Evolutionary conservation across 2,329 filamentous ascomycete species (phyloP).

Genomic region (Nemania sp.): DNA sequence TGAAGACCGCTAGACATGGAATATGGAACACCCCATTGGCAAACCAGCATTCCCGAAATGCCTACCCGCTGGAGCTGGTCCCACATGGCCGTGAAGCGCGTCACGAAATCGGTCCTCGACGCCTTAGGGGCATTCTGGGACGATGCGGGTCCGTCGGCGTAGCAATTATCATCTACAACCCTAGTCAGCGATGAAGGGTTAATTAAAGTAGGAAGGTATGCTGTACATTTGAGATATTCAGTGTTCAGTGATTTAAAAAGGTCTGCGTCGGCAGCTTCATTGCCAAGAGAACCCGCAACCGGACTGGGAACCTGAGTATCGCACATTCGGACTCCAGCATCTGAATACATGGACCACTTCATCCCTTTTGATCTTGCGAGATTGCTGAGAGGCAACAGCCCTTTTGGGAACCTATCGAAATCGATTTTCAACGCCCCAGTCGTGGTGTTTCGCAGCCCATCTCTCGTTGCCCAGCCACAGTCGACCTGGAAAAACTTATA

Average conservation of each 20-base stretch:
- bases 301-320: conserved; percentile 30
- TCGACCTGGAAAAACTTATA: conserved; percentile 34
- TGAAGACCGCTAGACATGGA: conserved; percentile 26
- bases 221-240: conserved; percentile 34
- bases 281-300: conserved; percentile 29
- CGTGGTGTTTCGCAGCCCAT: conserved; percentile 28
- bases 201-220: background rate
- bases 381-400: conserved; percentile 26
- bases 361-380: conserved; percentile 33
- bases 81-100: conserved; percentile 34
- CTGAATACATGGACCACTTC: conserved; percentile 36
- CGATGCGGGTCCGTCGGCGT: conserved; percentile 26
- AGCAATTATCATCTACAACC: conserved; percentile 35
- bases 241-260: conserved; percentile 27
- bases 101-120: conserved; percentile 31
- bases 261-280: conserved; percentile 28
- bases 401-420: conserved; percentile 26
- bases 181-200: background rate
- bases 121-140: conserved; percentile 31
- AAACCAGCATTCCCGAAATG: conserved; percentile 34
- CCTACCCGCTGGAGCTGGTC: conserved; percentile 23
- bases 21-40: conserved; percentile 36
- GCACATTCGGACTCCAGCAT: conserved; percentile 33
- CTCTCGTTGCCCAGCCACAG: conserved; percentile 34
- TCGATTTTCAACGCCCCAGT: conserved; percentile 31